Evolutionary conservation across 352 stramenopile genomes (phyloP).

Genomic region (Phytopythium aichiense): DNA sequence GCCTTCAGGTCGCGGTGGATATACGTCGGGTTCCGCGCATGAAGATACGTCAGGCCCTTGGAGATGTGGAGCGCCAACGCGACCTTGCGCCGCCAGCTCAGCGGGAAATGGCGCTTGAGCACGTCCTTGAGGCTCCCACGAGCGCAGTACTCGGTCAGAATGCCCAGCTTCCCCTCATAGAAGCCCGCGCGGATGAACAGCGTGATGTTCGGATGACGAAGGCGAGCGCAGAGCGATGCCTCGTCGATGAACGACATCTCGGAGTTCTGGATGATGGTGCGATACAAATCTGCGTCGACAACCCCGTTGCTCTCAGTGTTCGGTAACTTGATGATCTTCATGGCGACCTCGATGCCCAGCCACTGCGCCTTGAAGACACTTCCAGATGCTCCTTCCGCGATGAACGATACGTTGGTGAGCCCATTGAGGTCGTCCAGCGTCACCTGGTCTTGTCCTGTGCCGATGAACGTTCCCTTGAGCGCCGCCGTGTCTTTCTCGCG

Average conservation of each 20-base stretch:
- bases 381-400: slow-evolving; percentile 56
- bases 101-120: slow-evolving; percentile 50
- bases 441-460: slow-evolving; percentile 33
- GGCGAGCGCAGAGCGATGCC: slow-evolving; percentile 48
- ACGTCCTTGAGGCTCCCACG: slow-evolving; percentile 70
- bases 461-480: slow-evolving; percentile 39
- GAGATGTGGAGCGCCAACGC: slow-evolving; percentile 51
- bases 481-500: slow-evolving; percentile 27
- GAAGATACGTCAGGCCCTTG: slow-evolving; percentile 65
- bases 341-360: slow-evolving; percentile 67
- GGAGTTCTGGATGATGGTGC: slow-evolving; percentile 68
- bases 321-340: slow-evolving; percentile 71
- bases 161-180: slow-evolving; percentile 60
- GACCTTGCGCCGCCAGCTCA: slow-evolving; percentile 59
- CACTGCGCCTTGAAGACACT: slow-evolving; percentile 67
- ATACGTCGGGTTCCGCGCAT: slow-evolving; percentile 68
- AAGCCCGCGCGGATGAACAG: slow-evolving; percentile 64
- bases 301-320: slow-evolving; percentile 30
- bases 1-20: slow-evolving; percentile 73
- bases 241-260: slow-evolving; percentile 64
- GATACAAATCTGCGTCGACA: slow-evolving; percentile 49
- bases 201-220: slow-evolving; percentile 69
- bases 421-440: slow-evolving; percentile 55
- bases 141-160: slow-evolving; percentile 66
- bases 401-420: slow-evolving; percentile 46